Conservation (phyloP, 345 rosid species). For the Pistacia vera region DNA sequence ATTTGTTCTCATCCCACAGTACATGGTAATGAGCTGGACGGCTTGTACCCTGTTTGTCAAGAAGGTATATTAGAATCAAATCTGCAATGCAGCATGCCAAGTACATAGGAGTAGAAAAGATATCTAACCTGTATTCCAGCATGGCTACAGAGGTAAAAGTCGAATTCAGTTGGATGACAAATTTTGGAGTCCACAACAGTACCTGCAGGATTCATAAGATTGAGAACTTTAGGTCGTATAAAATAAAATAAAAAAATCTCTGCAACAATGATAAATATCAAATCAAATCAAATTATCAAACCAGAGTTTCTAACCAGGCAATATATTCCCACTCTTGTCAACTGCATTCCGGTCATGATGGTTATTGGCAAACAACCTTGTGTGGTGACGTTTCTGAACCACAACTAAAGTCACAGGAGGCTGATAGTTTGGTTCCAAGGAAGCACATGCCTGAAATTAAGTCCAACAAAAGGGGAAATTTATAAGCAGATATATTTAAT, state of each 20-base stretch:
- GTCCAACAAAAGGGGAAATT: background rate
- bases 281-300: background rate
- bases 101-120: background rate
- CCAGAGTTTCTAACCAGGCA: constrained; percentile 60
- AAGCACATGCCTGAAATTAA: constrained; percentile 79
- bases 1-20: constrained; percentile 98
- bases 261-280: background rate
- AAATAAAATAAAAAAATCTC: background rate
- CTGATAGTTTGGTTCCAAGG: constrained; percentile 97
- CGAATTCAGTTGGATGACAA: constrained; percentile 97
- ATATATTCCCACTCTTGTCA: constrained; percentile 90
- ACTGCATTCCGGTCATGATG: constrained; percentile 71
- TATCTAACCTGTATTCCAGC: constrained; percentile 88
- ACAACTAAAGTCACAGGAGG: constrained; percentile 99
- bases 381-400: constrained; percentile 99
- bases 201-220: constrained; percentile 38
- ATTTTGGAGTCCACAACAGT: constrained; percentile 98
- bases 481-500: background rate
- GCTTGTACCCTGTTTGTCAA: constrained; percentile 73
- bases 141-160: constrained; percentile 96
- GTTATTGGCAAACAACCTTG: constrained; percentile 89
- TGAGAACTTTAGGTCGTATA: background rate
- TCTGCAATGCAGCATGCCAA: background rate
- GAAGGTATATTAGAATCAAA: constrained; percentile 5
- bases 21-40: constrained; percentile 99